Conservation (phyloP, 768 basidiomycete genomes). For the Trametes maxima region DNA sequence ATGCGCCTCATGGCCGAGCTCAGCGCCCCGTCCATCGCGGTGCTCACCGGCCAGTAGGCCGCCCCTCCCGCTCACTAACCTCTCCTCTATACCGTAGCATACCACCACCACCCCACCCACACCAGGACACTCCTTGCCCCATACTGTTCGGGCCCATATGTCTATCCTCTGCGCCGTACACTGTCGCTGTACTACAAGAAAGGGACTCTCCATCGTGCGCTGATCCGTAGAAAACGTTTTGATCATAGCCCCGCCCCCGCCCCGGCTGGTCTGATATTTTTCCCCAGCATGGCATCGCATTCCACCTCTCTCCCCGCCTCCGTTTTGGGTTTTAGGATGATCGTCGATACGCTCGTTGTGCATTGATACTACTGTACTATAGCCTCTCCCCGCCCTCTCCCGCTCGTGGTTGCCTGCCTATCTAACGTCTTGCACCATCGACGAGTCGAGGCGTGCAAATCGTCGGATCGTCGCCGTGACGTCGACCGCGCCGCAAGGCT, state of each 20-base stretch:
- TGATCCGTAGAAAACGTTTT: conserved; percentile 11
- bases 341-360: conserved; percentile 14
- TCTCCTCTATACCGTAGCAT: conserved; percentile 2
- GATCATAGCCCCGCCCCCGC: not conserved
- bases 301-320: not conserved
- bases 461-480: no score
- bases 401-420: not conserved
- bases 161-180: conserved; percentile 12
- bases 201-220: conserved; percentile 14
- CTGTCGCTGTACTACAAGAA: conserved; percentile 18
- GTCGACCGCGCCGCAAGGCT: no score
- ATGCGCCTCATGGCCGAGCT: conserved; percentile 62
- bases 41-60: conserved; percentile 19
- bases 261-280: not conserved
- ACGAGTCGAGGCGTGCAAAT: not conserved
- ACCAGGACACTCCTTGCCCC: conserved; percentile 6
- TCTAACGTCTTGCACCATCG: conserved; percentile 2
- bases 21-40: conserved; percentile 23
- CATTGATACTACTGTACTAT: conserved; percentile 24
- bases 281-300: conserved; percentile 3
- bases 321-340: conserved; percentile 21
- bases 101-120: not conserved
- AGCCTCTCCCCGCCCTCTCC: not conserved
- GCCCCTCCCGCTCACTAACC: conserved; percentile 3
- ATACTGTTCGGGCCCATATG: conserved; percentile 1